Conservation (phyloP, 1,284 basidiomycete genomes). For the Cerioporus squamosus region DNA sequence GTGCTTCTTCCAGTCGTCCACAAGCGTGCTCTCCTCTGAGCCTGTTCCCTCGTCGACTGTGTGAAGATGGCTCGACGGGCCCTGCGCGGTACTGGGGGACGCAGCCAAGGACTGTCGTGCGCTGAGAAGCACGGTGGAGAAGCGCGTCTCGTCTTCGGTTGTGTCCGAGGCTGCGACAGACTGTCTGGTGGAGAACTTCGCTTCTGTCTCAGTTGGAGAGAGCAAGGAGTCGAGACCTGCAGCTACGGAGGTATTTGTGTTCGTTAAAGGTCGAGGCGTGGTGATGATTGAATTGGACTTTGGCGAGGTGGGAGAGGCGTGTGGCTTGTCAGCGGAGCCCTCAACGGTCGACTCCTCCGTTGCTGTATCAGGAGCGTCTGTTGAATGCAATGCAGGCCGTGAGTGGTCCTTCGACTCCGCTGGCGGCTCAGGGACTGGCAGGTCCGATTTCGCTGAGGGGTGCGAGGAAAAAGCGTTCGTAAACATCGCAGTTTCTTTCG, state of each 20-base stretch:
- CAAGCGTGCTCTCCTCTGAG: constrained; percentile 25
- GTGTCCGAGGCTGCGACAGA: constrained; percentile 59
- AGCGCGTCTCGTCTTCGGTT: constrained; percentile 64
- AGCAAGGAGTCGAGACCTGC: constrained; percentile 43
- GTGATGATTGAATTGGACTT: background rate
- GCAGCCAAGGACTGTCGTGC: constrained; percentile 37
- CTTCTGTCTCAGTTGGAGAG: constrained; percentile 40
- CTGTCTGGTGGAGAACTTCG: constrained; percentile 36
- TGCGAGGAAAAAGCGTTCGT: background rate
- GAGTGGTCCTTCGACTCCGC: too few relatives aligned
- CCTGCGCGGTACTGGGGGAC: constrained; percentile 23
- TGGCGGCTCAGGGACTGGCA: too few relatives aligned
- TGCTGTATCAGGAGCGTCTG: background rate
- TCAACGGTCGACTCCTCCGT: background rate
- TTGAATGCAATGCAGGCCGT: background rate
- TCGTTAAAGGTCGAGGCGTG: background rate
- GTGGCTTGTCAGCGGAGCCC: background rate
- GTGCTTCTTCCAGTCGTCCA: constrained; percentile 41
- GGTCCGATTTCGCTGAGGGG: too few relatives aligned
- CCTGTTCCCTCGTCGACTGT: constrained; percentile 26
- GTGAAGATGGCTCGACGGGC: constrained; percentile 17
- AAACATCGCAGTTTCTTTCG: background rate
- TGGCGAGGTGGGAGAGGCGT: background rate
- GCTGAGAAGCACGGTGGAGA: constrained; percentile 59
- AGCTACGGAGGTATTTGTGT: background rate